These are phyloP conservation scores for Fusarium pilosicola DNA, from an alignment of 2,329 filamentous ascomycete genomes.

Conservation along the genomic window DNA sequence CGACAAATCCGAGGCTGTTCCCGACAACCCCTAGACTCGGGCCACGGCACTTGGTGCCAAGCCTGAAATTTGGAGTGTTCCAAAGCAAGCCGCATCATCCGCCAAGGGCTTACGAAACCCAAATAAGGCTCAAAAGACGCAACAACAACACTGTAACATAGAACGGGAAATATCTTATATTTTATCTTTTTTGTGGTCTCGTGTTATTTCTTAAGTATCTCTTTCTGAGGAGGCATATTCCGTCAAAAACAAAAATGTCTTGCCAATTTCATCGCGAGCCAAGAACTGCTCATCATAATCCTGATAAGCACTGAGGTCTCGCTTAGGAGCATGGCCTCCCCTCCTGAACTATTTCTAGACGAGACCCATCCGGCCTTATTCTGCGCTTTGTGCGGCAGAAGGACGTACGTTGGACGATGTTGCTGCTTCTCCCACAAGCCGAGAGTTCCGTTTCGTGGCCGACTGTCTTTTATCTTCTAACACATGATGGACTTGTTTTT, in stretches of 20 bases:
- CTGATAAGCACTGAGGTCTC: constrained; percentile 17
- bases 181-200: background rate
- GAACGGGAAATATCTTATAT: background rate
- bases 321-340: constrained; percentile 22
- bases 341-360: constrained; percentile 30
- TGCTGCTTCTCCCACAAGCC: background rate
- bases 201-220: background rate
- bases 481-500: background rate
- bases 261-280: constrained; percentile 15
- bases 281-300: constrained; percentile 19
- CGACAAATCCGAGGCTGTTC: constrained; percentile 28
- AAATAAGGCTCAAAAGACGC: constrained; percentile 6
- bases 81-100: constrained; percentile 46
- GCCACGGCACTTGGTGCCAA: constrained; percentile 47
- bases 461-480: background rate
- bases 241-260: background rate
- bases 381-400: constrained; percentile 14
- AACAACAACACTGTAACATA: background rate
- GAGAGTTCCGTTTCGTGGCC: constrained; percentile 1
- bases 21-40: constrained; percentile 36
- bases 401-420: background rate
- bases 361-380: constrained; percentile 15
- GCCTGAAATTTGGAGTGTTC: constrained; percentile 30
- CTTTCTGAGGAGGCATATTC: background rate
- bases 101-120: constrained; percentile 21